Evolutionary conservation across 495 filamentous ascomycete genomes (phyloP).

Genomic region (Hypoxylon subgilvum): DNA sequence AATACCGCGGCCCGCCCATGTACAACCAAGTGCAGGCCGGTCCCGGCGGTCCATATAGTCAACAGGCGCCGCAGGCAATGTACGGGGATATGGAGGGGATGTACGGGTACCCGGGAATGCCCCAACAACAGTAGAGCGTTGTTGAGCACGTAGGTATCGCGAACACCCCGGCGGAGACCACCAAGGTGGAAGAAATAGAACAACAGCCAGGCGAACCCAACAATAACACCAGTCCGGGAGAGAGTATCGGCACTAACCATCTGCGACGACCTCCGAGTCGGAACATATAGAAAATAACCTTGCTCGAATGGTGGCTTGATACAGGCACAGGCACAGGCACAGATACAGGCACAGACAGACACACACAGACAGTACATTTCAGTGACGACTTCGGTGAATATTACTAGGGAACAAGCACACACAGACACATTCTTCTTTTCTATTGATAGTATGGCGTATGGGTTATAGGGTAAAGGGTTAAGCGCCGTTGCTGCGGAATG

Average conservation of each 20-base stretch:
- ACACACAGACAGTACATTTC: constrained; percentile 25
- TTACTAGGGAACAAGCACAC: constrained; percentile 21
- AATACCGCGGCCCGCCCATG: constrained; percentile 80
- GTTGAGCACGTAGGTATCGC: background rate
- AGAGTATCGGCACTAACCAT: too few relatives aligned
- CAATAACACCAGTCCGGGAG: too few relatives aligned
- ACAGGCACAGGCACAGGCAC: too few relatives aligned
- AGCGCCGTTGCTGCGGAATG: background rate
- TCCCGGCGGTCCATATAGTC: constrained; percentile 71
- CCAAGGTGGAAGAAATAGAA: too few relatives aligned
- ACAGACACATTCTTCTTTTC: constrained; percentile 19
- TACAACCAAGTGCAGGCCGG: constrained; percentile 80
- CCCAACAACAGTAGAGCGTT: constrained; percentile 69
- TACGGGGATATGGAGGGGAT: constrained; percentile 80
- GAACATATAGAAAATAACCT: too few relatives aligned
- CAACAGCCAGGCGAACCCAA: too few relatives aligned
- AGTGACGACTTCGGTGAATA: constrained; percentile 25
- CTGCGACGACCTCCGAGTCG: too few relatives aligned
- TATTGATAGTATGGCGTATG: constrained; percentile 36
- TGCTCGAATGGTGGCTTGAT: too few relatives aligned
- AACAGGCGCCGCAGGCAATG: constrained; percentile 70
- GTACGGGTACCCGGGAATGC: constrained; percentile 82
- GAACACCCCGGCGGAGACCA: background rate
- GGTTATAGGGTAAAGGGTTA: constrained; percentile 18
- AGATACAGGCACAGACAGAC: too few relatives aligned